Base-by-base conservation (phyloP, 345 rosid species). In the Ailanthus altissimus region DNA sequence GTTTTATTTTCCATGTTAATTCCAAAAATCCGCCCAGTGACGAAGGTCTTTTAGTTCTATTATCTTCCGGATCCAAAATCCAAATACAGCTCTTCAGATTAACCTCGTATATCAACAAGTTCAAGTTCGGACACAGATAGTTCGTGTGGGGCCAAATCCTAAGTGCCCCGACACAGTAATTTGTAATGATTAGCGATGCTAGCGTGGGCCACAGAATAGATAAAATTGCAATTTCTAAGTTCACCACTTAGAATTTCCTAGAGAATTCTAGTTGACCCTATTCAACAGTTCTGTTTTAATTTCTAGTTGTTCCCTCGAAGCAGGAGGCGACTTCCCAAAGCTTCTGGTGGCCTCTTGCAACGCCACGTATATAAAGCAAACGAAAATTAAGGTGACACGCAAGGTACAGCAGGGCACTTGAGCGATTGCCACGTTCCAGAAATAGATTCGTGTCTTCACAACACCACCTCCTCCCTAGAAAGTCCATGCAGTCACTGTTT, bases 381-480 rank as follows among this genome's bases (percentile, higher is more conserved):
- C 1, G 45, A 23, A 47, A n/a, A 5, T 42, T 13, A 10, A 66
- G 6, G 2, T n/a, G 77, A 59, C 86, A 73, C 79, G 65, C 28
- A 32, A 16, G 6, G 36, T 32, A 47, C 73, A 75, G 57, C 70
- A 4, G 72, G 63, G 66, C 74, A 60, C 6, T 2, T 16, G 47
- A 38, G 57, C 65, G 25, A 47, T 66, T 53, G 80, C 88, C 88
- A 81, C 86, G 83, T 79, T 75, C 5, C 8, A 6, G 3, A 0
- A 0, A 3, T 1, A 0, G 28, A 76, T 84, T 76, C 78, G 84
- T 78, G 84, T 77, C 79, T 7, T 15, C 46, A 28, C 16, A 25
- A 28, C 16, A 25, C 1, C 28, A 56, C 25, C n/a, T 25, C 82
- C 43, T 56, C 49, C 40, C 85, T 45, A 60, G 85, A 79, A 73